Evolutionary conservation across 176 grass and related monocot species (phyloP).

Genomic region (maize (Zea mays)): Zm-B73-REFERENCE-NAM-5.0 NC_050098.1:229369001-229369500

Average conservation of each 20-base stretch:
- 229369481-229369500: conserved; percentile 86
- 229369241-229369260: conserved; percentile 81
- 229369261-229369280: conserved; percentile 92
- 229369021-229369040: conserved; percentile 53
- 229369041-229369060: conserved; percentile 73
- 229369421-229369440: conserved; percentile 17
- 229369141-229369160: background rate
- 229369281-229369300: conserved; percentile 95
- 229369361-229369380: conserved; percentile 3
- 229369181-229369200: conserved; percentile 30
- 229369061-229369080: conserved; percentile 72
- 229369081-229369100: conserved; percentile 91
- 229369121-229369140: background rate
- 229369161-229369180: background rate
- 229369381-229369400: background rate
- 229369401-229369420: conserved; percentile 7
- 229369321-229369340: conserved; percentile 88
- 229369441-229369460: conserved; percentile 28
- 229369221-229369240: conserved; percentile 87
- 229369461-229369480: conserved; percentile 74
- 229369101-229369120: conserved; percentile 42
- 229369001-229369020: conserved; percentile 2
- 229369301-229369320: conserved; percentile 96
- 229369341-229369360: background rate
- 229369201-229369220: conserved; percentile 28